Evolutionary conservation across 2,329 filamentous ascomycete species (phyloP), one percentile per base, ranked within the genome.

Genomic region (Penicillium hordei): DNA sequence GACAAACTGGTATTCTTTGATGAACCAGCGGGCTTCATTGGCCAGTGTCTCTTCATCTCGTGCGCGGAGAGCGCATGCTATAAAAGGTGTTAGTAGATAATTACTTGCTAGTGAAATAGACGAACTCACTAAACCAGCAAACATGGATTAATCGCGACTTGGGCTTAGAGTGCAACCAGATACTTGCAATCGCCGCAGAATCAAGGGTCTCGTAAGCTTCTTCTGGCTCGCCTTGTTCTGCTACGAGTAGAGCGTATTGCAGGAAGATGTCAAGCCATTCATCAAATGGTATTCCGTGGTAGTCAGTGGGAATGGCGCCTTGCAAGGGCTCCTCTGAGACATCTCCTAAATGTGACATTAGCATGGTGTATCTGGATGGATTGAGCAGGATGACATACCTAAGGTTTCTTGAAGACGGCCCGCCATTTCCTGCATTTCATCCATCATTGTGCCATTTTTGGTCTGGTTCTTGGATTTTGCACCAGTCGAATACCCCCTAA

Each of bases 231-330:
- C 87, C 87, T 21, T 82, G 78, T 42, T 86, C 83, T 8, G 92
- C 89, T 33, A 94, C 82, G 5, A 88, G 81, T 48, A 97, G 81
- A 3, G 92, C 89, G 70, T 95, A 95, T 68, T 94, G 90, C 36
- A 95, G 83, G 70, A 99, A 96, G 0, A 96, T 82, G 65, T 95
- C 90, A 3, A 97, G 83, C 94, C 94, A 99, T 46, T 86, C 83
- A 57, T 87, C 81, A 69, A 97, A 96, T 0, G 86, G 79, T 46
- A 97, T 90, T 8, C 89, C 89, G 64, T 91, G 88, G 69, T 91
- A 93, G 58, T 82, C 80, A 46, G 74, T 74, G 2, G 83, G 83
- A 38, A 81, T 72, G 17, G 68, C 70, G 13, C 68, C 68, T 23
- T 68, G 66, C 5, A 69, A 52, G 21, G 63, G 61, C 39, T 72